Percentiles rank a stretch among this genome's conserved stretches.
Conservation (phyloP, 805 yeast species). For the Metschnikowia corniflorae region DNA sequence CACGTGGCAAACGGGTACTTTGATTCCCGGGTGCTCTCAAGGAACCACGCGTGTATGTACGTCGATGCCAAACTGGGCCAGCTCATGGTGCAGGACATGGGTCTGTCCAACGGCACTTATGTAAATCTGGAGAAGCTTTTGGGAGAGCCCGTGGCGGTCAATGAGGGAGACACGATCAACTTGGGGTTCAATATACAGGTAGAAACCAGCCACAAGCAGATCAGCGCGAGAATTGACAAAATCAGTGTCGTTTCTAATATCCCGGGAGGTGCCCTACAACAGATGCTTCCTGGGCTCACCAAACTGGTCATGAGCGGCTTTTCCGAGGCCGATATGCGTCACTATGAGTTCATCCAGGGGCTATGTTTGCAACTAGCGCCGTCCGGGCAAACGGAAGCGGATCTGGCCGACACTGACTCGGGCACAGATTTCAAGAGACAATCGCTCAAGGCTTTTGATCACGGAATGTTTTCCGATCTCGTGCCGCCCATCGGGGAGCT, state of each 20-base stretch:
- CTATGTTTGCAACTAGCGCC: slow-evolving; percentile 17
- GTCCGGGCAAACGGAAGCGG: background rate
- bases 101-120: slow-evolving; percentile 93
- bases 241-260: slow-evolving; percentile 52
- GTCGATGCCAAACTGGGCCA: slow-evolving; percentile 62
- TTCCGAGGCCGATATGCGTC: slow-evolving; percentile 31
- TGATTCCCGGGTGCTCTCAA: slow-evolving; percentile 86
- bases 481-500: slow-evolving; percentile 46
- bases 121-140: slow-evolving; percentile 72
- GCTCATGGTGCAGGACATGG: slow-evolving; percentile 77
- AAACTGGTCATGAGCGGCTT: slow-evolving; percentile 14
- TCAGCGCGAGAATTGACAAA: slow-evolving; percentile 77
- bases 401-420: background rate
- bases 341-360: slow-evolving; percentile 34
- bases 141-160: slow-evolving; percentile 57
- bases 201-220: slow-evolving; percentile 72
- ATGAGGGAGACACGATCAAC: slow-evolving; percentile 84
- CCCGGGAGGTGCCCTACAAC: slow-evolving; percentile 15
- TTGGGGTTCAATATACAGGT: slow-evolving; percentile 85
- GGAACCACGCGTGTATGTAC: slow-evolving; percentile 91
- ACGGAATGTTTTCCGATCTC: slow-evolving; percentile 61
- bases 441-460: slow-evolving; percentile 40
- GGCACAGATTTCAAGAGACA: slow-evolving; percentile 1
- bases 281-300: slow-evolving; percentile 14
- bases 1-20: slow-evolving; percentile 84